Percentiles rank a stretch among this genome's conserved stretches.
These are phyloP conservation scores for Cyberlindnera nakhonratchasimensis DNA, from an alignment of 805 yeast species.

Conservation along the genomic window DNA sequence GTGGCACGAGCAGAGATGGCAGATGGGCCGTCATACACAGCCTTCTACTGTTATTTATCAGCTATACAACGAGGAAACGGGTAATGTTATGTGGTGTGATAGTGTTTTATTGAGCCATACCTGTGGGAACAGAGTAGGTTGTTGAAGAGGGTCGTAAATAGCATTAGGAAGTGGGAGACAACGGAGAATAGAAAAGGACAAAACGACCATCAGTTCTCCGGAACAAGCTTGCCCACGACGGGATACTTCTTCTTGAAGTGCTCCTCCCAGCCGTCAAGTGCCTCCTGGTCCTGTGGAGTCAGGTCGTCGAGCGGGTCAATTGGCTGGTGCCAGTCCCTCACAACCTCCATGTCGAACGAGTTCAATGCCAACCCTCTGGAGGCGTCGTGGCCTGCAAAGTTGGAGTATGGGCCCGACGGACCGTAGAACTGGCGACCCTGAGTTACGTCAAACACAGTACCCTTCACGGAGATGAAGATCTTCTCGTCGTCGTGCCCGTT, in stretches of 20 bases:
- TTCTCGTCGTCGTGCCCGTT: slow-evolving; percentile 79
- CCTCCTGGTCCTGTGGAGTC: slow-evolving; percentile 52
- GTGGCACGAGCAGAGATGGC: slow-evolving; percentile 1
- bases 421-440: slow-evolving; percentile 85
- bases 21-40: background rate
- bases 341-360: slow-evolving; percentile 67
- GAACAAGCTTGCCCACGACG: slow-evolving; percentile 66
- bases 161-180: background rate
- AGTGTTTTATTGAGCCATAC: too few relatives aligned
- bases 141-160: too few relatives aligned
- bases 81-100: too few relatives aligned
- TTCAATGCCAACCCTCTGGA: slow-evolving; percentile 87
- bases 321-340: slow-evolving; percentile 71
- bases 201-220: slow-evolving; percentile 24
- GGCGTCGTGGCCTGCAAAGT: slow-evolving; percentile 95
- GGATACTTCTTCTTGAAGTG: slow-evolving; percentile 82
- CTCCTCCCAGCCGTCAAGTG: slow-evolving; percentile 80
- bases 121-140: too few relatives aligned
- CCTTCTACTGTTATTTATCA: too few relatives aligned
- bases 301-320: slow-evolving; percentile 70
- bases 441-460: slow-evolving; percentile 81
- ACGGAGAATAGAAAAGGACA: background rate
- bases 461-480: slow-evolving; percentile 83
- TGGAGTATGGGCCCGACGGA: slow-evolving; percentile 92
- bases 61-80: too few relatives aligned